Evolutionary conservation across 1,284 basidiomycete species (phyloP), one percentile per base, ranked within the genome.

Genomic region (Sanguinoderma infundibulare): DNA sequence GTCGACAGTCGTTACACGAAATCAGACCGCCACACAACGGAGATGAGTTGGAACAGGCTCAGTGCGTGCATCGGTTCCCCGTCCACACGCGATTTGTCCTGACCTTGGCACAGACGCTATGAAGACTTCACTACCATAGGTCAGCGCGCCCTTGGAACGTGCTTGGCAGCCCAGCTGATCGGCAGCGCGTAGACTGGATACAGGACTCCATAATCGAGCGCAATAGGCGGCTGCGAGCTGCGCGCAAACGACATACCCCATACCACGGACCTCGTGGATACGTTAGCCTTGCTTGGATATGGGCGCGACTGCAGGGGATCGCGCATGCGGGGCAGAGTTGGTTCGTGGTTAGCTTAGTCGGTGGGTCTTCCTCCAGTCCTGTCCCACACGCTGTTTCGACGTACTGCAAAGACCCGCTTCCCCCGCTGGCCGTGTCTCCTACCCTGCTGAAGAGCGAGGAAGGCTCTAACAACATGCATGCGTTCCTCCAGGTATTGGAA

Each of bases 121-220:
- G 86, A 90, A 77, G 94, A 96, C 78, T 96, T 97, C 72, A 91
- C 89, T 26, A 91, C 89, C 34, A 90, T 91, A 59, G 89, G 89
- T 87, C 67, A 70, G 81, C 20, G 15, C 12, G 30, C n/a, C n/a
- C 20, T 22, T 35, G 3, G 9, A 34, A 32, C 2, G 5, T 22
- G n/a, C 8, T n/a, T 14, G 10, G 34, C 12, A 34, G 49, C 32
- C 3, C 17, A 1, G 35, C 32, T n/a, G 8, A 52, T 14, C 22
- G 32, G 20, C 34, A n/a, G 30, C 26, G 42, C 6, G n/a, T 65
- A 87, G 95, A 98, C 75, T 98, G 95, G 96, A 92, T 98, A 60
- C 92, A 97, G 72, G 96, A 98, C 77, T 94, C 95, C 2, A 87
- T 96, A 55, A 84, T 93, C 39, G 95, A 98, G 71, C 83, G 94